A percentile compares a stretch with the other conserved stretches of the same genome.
Conservation (phyloP, 192 early-diverging fungal species). For the Backusella westeae region DNA sequence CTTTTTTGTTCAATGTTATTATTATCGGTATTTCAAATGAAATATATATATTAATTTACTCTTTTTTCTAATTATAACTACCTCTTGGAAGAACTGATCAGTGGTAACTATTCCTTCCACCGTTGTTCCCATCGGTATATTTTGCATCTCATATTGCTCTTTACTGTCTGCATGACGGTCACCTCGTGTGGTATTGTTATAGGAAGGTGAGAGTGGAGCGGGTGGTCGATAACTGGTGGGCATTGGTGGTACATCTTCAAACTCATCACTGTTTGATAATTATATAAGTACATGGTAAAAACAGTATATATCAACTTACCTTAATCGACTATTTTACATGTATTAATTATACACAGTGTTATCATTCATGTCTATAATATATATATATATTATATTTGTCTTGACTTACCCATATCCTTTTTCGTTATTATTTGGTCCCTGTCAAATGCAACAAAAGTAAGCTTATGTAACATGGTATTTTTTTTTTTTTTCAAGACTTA, state of each 20-base stretch:
- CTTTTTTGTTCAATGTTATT: background rate
- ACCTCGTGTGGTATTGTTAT: conserved; percentile 22
- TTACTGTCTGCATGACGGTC: conserved; percentile 27
- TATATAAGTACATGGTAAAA: background rate
- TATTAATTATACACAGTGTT: background rate
- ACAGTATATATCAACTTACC: background rate
- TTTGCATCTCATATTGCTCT: conserved; percentile 37
- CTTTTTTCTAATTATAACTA: conserved; percentile 4
- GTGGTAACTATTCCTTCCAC: conserved; percentile 20
- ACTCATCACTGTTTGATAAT: conserved; percentile 13
- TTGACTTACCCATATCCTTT: conserved; percentile 34
- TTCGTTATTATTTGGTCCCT: conserved; percentile 30
- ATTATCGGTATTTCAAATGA: background rate
- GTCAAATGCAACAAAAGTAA: background rate
- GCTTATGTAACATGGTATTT: background rate
- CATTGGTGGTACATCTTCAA: conserved; percentile 25
- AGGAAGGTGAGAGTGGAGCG: conserved; percentile 25
- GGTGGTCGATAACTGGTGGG: conserved; percentile 22
- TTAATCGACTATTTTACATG: background rate
- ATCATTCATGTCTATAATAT: background rate
- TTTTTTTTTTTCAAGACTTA: background rate
- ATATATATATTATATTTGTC: background rate
- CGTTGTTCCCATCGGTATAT: conserved; percentile 1
- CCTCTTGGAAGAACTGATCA: conserved; percentile 38
- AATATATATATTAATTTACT: background rate